phyloP scores from a whole-genome alignment of 192 early-diverging fungal species.

The Rhizophagus clarus region DNA sequence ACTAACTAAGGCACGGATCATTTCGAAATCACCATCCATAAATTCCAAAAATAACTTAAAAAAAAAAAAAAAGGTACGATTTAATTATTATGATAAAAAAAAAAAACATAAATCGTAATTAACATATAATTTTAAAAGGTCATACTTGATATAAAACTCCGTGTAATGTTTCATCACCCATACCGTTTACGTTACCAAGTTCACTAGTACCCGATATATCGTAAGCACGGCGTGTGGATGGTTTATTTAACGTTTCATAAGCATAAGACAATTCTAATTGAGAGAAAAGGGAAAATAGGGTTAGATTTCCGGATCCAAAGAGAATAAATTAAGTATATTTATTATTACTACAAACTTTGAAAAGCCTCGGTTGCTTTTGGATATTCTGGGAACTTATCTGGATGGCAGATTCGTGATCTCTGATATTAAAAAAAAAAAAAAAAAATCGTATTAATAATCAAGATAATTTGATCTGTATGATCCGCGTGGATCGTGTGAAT shows the following conservation, averaged over 20 bases:
- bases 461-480: no score
- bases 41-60: conserved; percentile 55
- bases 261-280: conserved; percentile 51
- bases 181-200: conserved; percentile 34
- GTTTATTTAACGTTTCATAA: conserved; percentile 59
- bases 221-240: conserved; percentile 54
- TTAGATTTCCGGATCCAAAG: neutral
- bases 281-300: neutral
- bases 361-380: conserved; percentile 59
- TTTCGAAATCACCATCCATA: conserved; percentile 64
- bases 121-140: neutral
- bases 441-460: neutral
- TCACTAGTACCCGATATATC: conserved; percentile 50
- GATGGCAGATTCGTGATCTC: conserved; percentile 58
- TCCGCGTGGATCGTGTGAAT: no score
- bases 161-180: conserved; percentile 53
- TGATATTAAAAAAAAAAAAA: conserved; percentile 21
- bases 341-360: conserved; percentile 44
- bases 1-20: conserved; percentile 58
- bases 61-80: neutral
- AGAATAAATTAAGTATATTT: neutral
- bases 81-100: neutral
- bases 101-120: no score
- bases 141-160: conserved; percentile 54
- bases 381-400: conserved; percentile 61